Base-by-base conservation (phyloP, 768 basidiomycete species). In the Serendipita sp. region DNA sequence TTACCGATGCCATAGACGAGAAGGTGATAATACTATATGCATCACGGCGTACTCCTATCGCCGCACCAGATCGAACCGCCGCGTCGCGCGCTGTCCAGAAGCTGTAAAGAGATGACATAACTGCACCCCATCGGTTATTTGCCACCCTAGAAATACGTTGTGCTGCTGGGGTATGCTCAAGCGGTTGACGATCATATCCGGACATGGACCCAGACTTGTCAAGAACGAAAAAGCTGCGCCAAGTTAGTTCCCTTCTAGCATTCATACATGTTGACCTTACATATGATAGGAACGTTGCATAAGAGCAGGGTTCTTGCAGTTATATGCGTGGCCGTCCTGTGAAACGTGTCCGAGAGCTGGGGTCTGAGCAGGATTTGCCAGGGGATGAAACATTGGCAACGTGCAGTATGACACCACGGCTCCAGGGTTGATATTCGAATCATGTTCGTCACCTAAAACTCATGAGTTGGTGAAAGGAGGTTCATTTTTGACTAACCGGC, bases 11-110 rank as follows among this genome's bases (percentile, higher is more conserved):
- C 11, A 20, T 3, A 9, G 68, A 31, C 45, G 77, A 65, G 65
- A 83, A 83, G 17, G 81, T 65, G 20, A 82, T 61, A 56, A 84
- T 73, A 3, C 79, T 82, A 64, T 84, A 85, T 1, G 83, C 74
- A 64, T 84, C 83, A 31, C 75, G 70, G 26, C 79, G 75, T 3
- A 53, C 33, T 45, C 71, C 70, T 3, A 67, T 62, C 30, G 44
- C 63, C 3, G 58, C 69, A 33, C 63, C 48, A 11, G 60, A 56
- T 50, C 62, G 67, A 20, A 75, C 58, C 2, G 77, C 76, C 14
- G 74, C 70, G 11, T 75, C 72, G 2, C 82, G 76, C 0, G 83
- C 76, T 14, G 71, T 64, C 82, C 83, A 85, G 68, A 84, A 84
- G 16, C 73, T 72, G 61, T 81, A 68, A 7, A 84, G 66, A 0